Evolutionary conservation across 2,329 filamentous ascomycete species (phyloP), one percentile per base, ranked within the genome.

Genomic region (Pseudopithomyces maydicus): DNA sequence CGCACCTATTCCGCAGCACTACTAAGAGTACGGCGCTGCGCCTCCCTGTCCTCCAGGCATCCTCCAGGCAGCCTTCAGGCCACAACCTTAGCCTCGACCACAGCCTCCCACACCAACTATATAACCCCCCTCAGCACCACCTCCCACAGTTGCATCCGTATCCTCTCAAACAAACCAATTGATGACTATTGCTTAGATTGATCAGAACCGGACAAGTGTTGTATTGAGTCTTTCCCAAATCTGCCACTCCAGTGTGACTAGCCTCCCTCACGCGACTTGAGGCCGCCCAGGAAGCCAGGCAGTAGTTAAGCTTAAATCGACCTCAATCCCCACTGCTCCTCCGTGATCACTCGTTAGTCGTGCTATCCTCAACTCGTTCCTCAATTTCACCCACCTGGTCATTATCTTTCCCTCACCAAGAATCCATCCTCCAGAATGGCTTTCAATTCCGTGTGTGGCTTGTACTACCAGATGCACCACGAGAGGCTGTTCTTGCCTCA

Each of bases 401-500:
- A 29, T 38, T 26, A 35, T 32, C 11, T 38, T 5, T 33, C 5
- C 12, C 12, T 11, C 26, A 22, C 44, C 19, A 14, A 10, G 26
- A 29, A 29, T 14, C 35, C 32, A 46, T 23, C 17, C 17, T 19
- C 12, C n/a, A 49, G 5, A n/a, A 39, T 26, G n/a, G 42, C 54
- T 32, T 57, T 54, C 32, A 51, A 50, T 17, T 15, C 35, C 20
- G 23, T 53, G 14, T 74, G 72, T 43, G 72, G 72, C 1, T 52
- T 76, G 17, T 72, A 75, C 58, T 75, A 74, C 59, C 32, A 43
- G n/a, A 45, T 43, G 20, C 42, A 46, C 2, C 12, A 52, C 1
- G 49, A 67, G 42, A 68, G 66, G 42, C 45, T 54, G 15, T 73
- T 85, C 57, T 80, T 91, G 3, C 87, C 87, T 0, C 84, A 86